phyloP scores from a whole-genome alignment of 2,329 filamentous ascomycete species.

The Phialemoniopsis sp. region DNA sequence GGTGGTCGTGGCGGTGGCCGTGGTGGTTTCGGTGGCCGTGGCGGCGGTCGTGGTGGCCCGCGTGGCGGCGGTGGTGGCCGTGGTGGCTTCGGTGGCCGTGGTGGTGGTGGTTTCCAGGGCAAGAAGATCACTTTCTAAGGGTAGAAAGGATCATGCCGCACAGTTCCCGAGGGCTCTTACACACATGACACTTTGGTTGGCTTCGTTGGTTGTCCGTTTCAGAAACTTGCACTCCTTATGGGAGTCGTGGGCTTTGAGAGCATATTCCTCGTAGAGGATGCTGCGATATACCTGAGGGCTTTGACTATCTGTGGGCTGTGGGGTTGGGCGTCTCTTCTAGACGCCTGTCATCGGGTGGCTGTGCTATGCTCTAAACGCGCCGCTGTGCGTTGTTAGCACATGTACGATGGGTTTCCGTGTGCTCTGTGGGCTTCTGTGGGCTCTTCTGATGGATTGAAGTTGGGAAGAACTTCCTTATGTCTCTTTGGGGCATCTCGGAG shows the following conservation, averaged over 20 bases:
- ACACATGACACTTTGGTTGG: conserved; percentile 38
- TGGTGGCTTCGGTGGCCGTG: conserved; percentile 37
- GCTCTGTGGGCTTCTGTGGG: conserved; percentile 16
- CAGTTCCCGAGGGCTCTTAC: conserved; percentile 37
- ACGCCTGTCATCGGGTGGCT: conserved; percentile 1
- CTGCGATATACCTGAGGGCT: conserved; percentile 54
- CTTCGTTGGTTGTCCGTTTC: conserved; percentile 56
- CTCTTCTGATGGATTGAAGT: conserved; percentile 8
- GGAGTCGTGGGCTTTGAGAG: conserved; percentile 51
- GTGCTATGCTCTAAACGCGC: conserved; percentile 14
- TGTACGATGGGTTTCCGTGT: conserved; percentile 16
- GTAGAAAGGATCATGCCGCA: conserved; percentile 24
- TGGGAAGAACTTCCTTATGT: conserved; percentile 11
- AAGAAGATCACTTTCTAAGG: conserved; percentile 64
- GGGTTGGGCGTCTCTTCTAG: conserved; percentile 1
- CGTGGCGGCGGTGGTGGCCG: conserved; percentile 33
- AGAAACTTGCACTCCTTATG: conserved; percentile 30
- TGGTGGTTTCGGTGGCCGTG: conserved; percentile 39
- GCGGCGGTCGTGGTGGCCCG: conserved; percentile 30
- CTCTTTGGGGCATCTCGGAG: conserved; percentile 7
- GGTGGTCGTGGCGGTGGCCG: conserved; percentile 46
- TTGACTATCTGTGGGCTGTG: conserved; percentile 16
- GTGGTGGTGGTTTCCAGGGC: conserved; percentile 64
- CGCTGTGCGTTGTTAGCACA: background rate
- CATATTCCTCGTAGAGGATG: conserved; percentile 33